Percentiles rank a stretch among this genome's conserved stretches.
Evolutionary conservation across 371 early-diverging fungal species (phyloP).

Genomic region (Mortierella sp.): DNA sequence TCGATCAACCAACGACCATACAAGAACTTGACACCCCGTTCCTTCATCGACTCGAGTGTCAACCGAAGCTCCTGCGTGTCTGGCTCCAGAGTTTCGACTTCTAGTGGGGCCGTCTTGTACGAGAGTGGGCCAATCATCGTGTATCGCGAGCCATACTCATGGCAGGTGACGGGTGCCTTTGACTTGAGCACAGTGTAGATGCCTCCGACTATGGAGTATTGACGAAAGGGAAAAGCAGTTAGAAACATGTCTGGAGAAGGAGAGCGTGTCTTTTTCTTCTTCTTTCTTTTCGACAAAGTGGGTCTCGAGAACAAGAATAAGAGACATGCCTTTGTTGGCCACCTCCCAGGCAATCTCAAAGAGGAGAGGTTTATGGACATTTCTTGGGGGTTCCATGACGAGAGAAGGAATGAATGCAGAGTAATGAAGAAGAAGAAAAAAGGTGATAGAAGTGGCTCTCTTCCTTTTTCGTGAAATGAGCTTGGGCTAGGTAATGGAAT

Average conservation of each 20-base stretch:
- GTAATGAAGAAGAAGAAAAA: not conserved
- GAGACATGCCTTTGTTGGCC: slow-evolving; percentile 92
- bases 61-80: slow-evolving; percentile 71
- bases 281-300: too few species aligned
- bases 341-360: slow-evolving; percentile 98
- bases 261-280: slow-evolving; percentile 1
- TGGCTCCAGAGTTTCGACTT: slow-evolving; percentile 90
- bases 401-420: not conserved
- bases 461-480: not conserved
- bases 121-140: slow-evolving; percentile 87
- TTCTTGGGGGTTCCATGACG: slow-evolving; percentile 31
- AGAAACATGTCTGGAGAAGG: too few species aligned
- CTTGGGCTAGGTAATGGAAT: not conserved
- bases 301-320: not conserved
- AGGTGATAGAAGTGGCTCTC: not conserved
- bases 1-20: slow-evolving; percentile 97
- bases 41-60: slow-evolving; percentile 76
- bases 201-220: slow-evolving; percentile 82
- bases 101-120: slow-evolving; percentile 82
- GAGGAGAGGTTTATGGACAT: slow-evolving; percentile 74
- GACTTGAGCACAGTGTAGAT: slow-evolving; percentile 98
- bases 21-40: slow-evolving; percentile 81
- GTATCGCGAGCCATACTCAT: slow-evolving; percentile 92
- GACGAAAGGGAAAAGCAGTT: slow-evolving; percentile 1
- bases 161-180: slow-evolving; percentile 93